Evolutionary conservation across 805 yeast genomes (phyloP).

Genomic region (Metschnikowia lochheadii): DNA sequence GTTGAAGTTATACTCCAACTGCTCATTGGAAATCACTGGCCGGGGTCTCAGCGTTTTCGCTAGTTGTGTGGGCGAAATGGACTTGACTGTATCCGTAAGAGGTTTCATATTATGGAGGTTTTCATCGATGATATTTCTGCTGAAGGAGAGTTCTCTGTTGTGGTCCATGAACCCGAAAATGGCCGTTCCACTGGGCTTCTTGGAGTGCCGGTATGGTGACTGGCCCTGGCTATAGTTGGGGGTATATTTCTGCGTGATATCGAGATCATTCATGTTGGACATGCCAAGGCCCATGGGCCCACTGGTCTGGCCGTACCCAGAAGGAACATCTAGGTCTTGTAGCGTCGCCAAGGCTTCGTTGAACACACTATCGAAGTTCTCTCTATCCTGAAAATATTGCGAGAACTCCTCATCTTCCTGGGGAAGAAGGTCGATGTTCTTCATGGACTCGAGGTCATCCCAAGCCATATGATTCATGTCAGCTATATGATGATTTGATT

Average conservation of each 20-base stretch:
- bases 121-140: conserved; percentile 34
- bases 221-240: conserved; percentile 12
- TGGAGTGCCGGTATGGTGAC: conserved; percentile 39
- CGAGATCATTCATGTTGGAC: not conserved
- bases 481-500: not conserved
- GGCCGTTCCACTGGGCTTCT: conserved; percentile 74
- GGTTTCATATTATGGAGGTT: conserved; percentile 21
- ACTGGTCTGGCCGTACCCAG: conserved; percentile 28
- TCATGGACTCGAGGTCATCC: conserved; percentile 24
- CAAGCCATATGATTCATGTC: conserved; percentile 25
- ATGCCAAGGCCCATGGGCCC: conserved; percentile 4
- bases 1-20: conserved; percentile 19
- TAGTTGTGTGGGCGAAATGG: conserved; percentile 29
- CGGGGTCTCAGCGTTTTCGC: conserved; percentile 5
- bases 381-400: conserved; percentile 40
- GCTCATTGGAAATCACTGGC: conserved; percentile 11
- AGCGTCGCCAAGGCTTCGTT: conserved; percentile 52
- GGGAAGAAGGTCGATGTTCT: conserved; percentile 14
- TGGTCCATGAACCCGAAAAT: conserved; percentile 72
- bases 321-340: conserved; percentile 63
- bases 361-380: conserved; percentile 52
- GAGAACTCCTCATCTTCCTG: conserved; percentile 46
- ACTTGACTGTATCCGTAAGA: conserved; percentile 15
- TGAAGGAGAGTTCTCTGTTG: conserved; percentile 56
- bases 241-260: conserved; percentile 3